A percentile compares a stretch with the other conserved stretches of the same genome.
phyloP scores from a whole-genome alignment of 192 early-diverging fungal species.

The Globomyces pollinis-pini region DNA sequence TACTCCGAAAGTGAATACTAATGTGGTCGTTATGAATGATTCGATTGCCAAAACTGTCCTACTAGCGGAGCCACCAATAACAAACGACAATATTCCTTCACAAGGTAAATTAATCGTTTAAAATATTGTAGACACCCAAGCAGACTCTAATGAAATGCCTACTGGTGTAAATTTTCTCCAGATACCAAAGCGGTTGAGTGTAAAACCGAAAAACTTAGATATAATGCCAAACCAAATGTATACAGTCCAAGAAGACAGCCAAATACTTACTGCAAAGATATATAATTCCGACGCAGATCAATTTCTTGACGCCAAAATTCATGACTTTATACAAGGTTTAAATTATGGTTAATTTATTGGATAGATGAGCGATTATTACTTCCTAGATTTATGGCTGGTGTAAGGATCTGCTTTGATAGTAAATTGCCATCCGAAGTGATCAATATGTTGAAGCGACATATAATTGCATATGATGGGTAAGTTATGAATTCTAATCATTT shows the following conservation, averaged over 20 bases:
- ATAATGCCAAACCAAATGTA: background rate
- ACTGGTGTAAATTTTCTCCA: too few species aligned
- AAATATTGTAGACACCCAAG: too few species aligned
- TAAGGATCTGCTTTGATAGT: background rate
- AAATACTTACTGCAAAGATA: too few species aligned
- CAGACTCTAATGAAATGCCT: too few species aligned
- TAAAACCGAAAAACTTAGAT: background rate
- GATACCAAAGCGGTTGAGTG: background rate
- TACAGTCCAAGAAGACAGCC: background rate
- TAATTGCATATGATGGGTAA: slow-evolving; percentile 10
- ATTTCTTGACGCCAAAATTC: too few species aligned
- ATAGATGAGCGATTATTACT: background rate
- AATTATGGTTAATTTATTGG: background rate
- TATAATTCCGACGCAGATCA: too few species aligned
- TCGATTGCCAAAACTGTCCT: too few species aligned
- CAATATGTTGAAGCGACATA: background rate
- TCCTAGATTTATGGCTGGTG: slow-evolving; percentile 6
- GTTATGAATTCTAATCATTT: background rate
- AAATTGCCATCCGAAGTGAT: background rate
- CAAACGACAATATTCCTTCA: too few species aligned
- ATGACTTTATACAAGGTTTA: background rate
- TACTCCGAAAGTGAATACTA: too few species aligned
- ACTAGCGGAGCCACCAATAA: too few species aligned
- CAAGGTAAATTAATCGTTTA: too few species aligned
- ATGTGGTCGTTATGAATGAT: too few species aligned